phyloP scores from a whole-genome alignment of 1,284 basidiomycete species.

The Omphalotus olearius region DNA sequence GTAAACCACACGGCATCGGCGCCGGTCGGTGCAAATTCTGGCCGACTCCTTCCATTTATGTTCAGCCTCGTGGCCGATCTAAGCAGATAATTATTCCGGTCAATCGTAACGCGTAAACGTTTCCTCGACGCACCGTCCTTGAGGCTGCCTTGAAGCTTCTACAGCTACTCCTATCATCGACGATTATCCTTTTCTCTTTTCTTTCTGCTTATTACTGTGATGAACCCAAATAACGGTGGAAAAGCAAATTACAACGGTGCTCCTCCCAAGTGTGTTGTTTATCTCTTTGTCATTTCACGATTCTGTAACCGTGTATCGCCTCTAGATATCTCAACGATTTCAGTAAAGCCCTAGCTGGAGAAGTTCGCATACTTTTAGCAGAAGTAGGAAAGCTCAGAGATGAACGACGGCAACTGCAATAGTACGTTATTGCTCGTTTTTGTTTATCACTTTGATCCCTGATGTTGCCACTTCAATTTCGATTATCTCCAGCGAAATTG shows the following conservation, averaged over 20 bases:
- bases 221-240: slow-evolving; percentile 7
- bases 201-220: neutral
- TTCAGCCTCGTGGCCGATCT: too few relatives aligned
- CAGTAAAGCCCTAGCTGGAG: slow-evolving; percentile 57
- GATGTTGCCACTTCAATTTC: neutral
- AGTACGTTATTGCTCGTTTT: slow-evolving; percentile 38
- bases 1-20: too few relatives aligned
- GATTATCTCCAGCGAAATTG: slow-evolving; percentile 52
- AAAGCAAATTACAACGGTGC: slow-evolving; percentile 10
- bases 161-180: too few relatives aligned
- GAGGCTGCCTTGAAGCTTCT: too few relatives aligned
- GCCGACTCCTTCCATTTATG: too few relatives aligned
- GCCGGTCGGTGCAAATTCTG: too few relatives aligned
- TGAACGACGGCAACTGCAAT: slow-evolving; percentile 64
- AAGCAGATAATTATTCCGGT: too few relatives aligned
- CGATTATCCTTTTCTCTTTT: too few relatives aligned
- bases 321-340: slow-evolving; percentile 67
- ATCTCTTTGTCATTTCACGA: neutral
- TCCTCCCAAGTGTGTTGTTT: slow-evolving; percentile 13
- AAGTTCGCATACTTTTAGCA: slow-evolving; percentile 55
- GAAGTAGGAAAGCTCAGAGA: slow-evolving; percentile 75
- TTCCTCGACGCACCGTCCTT: too few relatives aligned
- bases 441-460: neutral
- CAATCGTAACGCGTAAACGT: too few relatives aligned
- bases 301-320: slow-evolving; percentile 8